These are phyloP conservation scores for Phaeomoniella chlamydospora DNA, from an alignment of 2,329 filamentous ascomycete genomes.

Conservation along the genomic window DNA sequence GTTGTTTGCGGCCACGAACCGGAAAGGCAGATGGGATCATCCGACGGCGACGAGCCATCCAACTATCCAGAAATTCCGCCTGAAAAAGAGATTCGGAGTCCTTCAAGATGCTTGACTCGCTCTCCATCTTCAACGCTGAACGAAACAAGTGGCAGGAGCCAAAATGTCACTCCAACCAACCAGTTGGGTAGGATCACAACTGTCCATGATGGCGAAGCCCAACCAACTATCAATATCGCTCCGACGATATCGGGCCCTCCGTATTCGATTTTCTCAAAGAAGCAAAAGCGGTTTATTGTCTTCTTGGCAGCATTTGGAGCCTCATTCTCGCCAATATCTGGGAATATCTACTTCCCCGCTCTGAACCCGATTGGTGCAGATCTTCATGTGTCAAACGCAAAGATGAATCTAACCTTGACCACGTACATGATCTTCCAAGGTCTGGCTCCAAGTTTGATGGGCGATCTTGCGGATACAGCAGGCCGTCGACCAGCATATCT, in stretches of 20 bases:
- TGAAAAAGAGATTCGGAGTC: too few relatives aligned
- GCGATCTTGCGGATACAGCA: slow-evolving; percentile 34
- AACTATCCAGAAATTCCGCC: too few relatives aligned
- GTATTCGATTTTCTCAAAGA: slow-evolving; percentile 19
- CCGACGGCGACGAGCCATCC: too few relatives aligned
- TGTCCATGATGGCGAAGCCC: not conserved
- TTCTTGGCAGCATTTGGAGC: slow-evolving; percentile 23
- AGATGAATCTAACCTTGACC: slow-evolving; percentile 18
- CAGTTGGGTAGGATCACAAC: too few relatives aligned
- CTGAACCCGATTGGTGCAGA: slow-evolving; percentile 19
- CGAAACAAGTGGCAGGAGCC: too few relatives aligned
- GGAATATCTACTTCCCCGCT: slow-evolving; percentile 32
- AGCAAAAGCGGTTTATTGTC: slow-evolving; percentile 22
- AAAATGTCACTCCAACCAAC: too few relatives aligned
- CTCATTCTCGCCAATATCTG: slow-evolving; percentile 29
- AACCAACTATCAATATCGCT: not conserved
- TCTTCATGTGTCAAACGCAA: slow-evolving; percentile 12
- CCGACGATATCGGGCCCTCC: slow-evolving; percentile 5
- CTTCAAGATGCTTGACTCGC: too few relatives aligned
- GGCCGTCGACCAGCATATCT: slow-evolving; percentile 37
- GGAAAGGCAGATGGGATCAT: too few relatives aligned
- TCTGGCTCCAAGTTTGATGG: slow-evolving; percentile 36
- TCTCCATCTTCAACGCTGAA: too few relatives aligned
- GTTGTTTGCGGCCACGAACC: too few relatives aligned
- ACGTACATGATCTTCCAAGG: slow-evolving; percentile 35